These are phyloP conservation scores for Heritiera littoralis DNA, from an alignment of 345 rosid genomes.

Conservation along the genomic window DNA sequence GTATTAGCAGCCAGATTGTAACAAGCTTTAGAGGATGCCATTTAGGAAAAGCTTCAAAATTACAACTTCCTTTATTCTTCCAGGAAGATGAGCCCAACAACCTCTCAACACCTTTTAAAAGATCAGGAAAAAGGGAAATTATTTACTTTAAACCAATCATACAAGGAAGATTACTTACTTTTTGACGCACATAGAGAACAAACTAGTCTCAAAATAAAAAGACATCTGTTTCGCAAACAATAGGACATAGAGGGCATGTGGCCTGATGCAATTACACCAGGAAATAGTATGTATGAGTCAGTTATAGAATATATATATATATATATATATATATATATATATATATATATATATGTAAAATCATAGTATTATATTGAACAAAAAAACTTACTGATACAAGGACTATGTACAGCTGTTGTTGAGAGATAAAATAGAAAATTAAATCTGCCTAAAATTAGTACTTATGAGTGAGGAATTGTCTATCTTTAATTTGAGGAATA, in stretches of 20 bases:
- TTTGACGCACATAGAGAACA: neutral
- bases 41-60: conserved; percentile 29
- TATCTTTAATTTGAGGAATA: no score
- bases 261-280: neutral
- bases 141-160: neutral
- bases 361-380: no score
- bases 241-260: neutral
- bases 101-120: conserved; percentile 33
- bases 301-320: no score
- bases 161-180: neutral
- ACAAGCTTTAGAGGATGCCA: conserved; percentile 33
- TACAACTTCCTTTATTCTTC: conserved; percentile 21
- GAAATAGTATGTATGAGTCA: neutral
- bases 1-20: conserved; percentile 43
- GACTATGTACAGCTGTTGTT: no score
- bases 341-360: no score
- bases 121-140: conserved; percentile 22
- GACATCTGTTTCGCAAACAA: neutral
- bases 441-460: no score
- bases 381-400: no score
- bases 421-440: no score
- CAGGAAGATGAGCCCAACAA: conserved; percentile 12
- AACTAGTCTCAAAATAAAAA: neutral
- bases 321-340: no score
- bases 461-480: no score